Evolutionary conservation across 179 eudicot species (phyloP).

Genomic region (Patellifolia procumbens): DNA sequence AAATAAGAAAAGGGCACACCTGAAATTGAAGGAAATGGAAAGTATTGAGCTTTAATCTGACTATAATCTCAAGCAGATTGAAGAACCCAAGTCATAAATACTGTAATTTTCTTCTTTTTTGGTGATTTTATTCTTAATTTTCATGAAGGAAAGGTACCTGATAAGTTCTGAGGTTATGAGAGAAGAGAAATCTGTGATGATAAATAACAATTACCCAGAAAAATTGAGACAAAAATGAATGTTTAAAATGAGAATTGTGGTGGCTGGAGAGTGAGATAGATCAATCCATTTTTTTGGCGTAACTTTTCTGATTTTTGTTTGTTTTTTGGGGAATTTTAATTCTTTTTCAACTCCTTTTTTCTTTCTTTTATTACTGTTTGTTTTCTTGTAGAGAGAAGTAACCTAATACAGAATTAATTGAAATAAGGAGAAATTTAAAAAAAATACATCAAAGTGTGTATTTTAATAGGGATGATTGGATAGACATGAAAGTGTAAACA

Average conservation of each 20-base stretch:
- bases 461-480: constrained; percentile 28
- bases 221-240: constrained; percentile 20
- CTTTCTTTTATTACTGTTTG: constrained; percentile 8
- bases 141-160: constrained; percentile 18
- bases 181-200: constrained; percentile 16
- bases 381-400: neutral
- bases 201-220: constrained; percentile 7
- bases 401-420: neutral
- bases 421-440: neutral
- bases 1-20: constrained; percentile 28
- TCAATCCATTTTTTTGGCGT: constrained; percentile 14
- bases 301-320: constrained; percentile 10
- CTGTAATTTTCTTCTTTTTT: neutral
- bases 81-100: constrained; percentile 5
- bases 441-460: neutral
- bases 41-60: constrained; percentile 8
- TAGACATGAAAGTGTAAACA: constrained; percentile 26
- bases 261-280: constrained; percentile 30
- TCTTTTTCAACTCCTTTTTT: neutral
- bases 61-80: neutral
- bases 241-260: constrained; percentile 25
- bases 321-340: neutral
- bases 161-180: constrained; percentile 23
- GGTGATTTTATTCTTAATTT: neutral
- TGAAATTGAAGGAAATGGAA: constrained; percentile 26